A percentile compares a stretch with the other conserved stretches of the same genome.
Conservation (phyloP, 441 rosid species). For the Manihot esculenta region DNA sequence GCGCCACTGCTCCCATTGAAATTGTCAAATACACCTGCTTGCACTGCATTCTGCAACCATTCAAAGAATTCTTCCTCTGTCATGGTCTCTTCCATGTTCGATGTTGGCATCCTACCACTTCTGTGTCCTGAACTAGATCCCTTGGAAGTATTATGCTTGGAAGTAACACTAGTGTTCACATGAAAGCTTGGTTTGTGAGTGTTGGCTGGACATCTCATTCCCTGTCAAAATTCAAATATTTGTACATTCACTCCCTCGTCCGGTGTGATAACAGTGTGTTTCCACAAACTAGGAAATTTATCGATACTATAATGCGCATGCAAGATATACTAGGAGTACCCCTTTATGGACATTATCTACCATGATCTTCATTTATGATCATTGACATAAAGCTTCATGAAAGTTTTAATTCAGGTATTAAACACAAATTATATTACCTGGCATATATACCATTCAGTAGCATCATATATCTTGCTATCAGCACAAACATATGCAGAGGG, state of each 20-base stretch:
- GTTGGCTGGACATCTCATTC: slow-evolving; percentile 94
- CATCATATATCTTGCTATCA: slow-evolving; percentile 85
- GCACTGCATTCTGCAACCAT: slow-evolving; percentile 90
- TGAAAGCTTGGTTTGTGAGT: slow-evolving; percentile 96
- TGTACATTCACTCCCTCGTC: slow-evolving; percentile 12
- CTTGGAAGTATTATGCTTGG: slow-evolving; percentile 50
- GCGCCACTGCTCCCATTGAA: no score
- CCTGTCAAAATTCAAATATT: slow-evolving; percentile 49
- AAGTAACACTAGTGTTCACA: slow-evolving; percentile 67
- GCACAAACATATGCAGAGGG: slow-evolving; percentile 88
- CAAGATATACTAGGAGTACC: no score
- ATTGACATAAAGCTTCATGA: slow-evolving; percentile 10
- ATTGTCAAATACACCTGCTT: slow-evolving; percentile 68
- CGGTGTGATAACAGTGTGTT: neutral
- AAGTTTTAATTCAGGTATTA: neutral
- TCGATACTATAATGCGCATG: no score
- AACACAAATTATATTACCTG: slow-evolving; percentile 55
- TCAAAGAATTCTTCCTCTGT: slow-evolving; percentile 79
- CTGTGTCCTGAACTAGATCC: slow-evolving; percentile 65
- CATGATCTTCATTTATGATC: neutral
- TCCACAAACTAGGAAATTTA: no score
- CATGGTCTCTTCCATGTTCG: slow-evolving; percentile 78
- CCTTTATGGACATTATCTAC: no score
- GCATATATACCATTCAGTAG: slow-evolving; percentile 92
- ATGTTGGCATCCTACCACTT: slow-evolving; percentile 52